Conservation (phyloP, 2,329 filamentous ascomycete species). For the Zopfia rhizophila region DNA sequence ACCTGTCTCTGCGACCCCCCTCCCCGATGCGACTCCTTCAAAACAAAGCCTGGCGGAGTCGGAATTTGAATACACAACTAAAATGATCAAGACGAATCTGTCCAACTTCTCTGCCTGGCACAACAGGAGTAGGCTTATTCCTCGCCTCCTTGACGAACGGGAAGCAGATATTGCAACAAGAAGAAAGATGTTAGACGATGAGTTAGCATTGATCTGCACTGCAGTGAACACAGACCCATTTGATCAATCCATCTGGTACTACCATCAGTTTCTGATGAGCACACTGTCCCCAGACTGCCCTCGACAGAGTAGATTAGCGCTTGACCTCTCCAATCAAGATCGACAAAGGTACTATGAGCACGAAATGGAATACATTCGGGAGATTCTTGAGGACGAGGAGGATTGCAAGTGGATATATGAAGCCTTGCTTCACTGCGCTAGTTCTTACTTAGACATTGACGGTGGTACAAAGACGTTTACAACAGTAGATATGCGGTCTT, state of each 20-base stretch:
- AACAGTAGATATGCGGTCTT: slow-evolving; percentile 58
- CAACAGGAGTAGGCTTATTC: slow-evolving; percentile 84
- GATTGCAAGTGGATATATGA: slow-evolving; percentile 92
- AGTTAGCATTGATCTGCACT: slow-evolving; percentile 78
- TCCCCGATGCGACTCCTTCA: slow-evolving; percentile 6
- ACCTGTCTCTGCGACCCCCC: slow-evolving; percentile 28
- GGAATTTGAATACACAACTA: slow-evolving; percentile 91
- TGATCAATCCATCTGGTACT: slow-evolving; percentile 97
- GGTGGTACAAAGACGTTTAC: slow-evolving; percentile 51
- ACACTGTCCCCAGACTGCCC: slow-evolving; percentile 64
- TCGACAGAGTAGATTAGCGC: slow-evolving; percentile 69
- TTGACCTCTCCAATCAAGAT: slow-evolving; percentile 69
- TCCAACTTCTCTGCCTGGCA: slow-evolving; percentile 99
- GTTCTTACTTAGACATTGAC: slow-evolving; percentile 66
- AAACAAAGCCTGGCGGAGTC: slow-evolving; percentile 76
- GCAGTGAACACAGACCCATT: slow-evolving; percentile 90
- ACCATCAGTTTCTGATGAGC: slow-evolving; percentile 87
- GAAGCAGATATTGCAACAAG: slow-evolving; percentile 71
- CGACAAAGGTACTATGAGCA: slow-evolving; percentile 72
- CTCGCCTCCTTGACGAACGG: slow-evolving; percentile 77
- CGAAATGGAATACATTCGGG: slow-evolving; percentile 80
- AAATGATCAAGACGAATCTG: slow-evolving; percentile 84
- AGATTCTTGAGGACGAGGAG: slow-evolving; percentile 71
- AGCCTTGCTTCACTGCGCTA: slow-evolving; percentile 79
- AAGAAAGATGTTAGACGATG: slow-evolving; percentile 76